Evolutionary conservation across 2,329 filamentous ascomycete species (phyloP).

Genomic region (Aspergillus tubingensis): DNA sequence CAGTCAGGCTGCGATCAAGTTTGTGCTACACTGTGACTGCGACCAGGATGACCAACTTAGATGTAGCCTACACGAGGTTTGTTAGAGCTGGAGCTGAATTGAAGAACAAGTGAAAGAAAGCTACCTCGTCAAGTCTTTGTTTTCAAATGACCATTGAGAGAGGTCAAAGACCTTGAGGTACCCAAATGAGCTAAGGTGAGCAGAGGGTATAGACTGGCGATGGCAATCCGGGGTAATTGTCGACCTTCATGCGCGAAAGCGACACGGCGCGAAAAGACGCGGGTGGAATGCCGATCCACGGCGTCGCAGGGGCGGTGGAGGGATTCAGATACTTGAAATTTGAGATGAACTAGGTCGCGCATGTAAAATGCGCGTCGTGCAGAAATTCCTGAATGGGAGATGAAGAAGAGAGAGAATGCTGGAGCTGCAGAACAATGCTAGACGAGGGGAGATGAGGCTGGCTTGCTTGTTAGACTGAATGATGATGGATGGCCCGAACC

Average conservation of each 20-base stretch:
- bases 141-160: not conserved
- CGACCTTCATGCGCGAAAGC: constrained; percentile 1
- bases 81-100: not conserved
- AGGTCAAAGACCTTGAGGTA: not conserved
- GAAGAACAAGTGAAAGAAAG: not conserved
- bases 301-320: not conserved
- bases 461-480: too few relatives aligned
- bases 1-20: not conserved
- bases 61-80: not conserved
- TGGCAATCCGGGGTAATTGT: not conserved
- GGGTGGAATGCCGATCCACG: constrained; percentile 8
- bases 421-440: not conserved
- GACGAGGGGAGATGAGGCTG: not conserved
- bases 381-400: not conserved
- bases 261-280: constrained; percentile 7
- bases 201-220: not conserved
- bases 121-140: not conserved
- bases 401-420: not conserved
- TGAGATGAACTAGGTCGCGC: not conserved
- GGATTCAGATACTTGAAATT: not conserved
- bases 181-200: not conserved
- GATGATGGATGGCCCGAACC: not conserved
- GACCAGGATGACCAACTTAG: not conserved
- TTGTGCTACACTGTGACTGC: not conserved
- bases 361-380: not conserved